These are phyloP conservation scores for Pythium myriotylum DNA, from an alignment of 352 stramenopile genomes.

Conservation along the genomic window DNA sequence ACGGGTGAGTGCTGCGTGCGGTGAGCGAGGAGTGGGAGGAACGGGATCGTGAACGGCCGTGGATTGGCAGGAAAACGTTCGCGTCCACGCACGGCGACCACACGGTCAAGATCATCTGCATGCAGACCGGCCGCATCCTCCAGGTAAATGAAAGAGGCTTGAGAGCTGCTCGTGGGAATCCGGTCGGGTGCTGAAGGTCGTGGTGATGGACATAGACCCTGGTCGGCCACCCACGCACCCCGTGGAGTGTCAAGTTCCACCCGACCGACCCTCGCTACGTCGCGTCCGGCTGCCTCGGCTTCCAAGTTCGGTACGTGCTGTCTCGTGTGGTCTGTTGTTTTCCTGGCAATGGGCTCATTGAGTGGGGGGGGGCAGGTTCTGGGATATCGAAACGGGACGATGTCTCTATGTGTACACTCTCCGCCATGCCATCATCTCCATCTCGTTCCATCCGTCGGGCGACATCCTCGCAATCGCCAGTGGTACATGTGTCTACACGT, in stretches of 20 bases:
- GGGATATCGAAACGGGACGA: conserved; percentile 86
- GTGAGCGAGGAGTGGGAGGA: no score
- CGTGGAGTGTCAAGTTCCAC: conserved; percentile 99
- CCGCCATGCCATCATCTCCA: conserved; percentile 95
- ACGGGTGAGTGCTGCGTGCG: no score
- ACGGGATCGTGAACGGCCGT: no score
- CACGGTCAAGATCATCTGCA: conserved; percentile 98
- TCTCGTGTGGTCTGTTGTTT: no score
- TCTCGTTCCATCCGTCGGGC: conserved; percentile 96
- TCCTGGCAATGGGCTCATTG: no score
- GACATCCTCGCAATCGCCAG: conserved; percentile 95
- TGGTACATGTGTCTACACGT: conserved; percentile 94
- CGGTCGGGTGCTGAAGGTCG: not conserved
- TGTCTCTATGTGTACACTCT: conserved; percentile 95
- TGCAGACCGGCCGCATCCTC: conserved; percentile 81
- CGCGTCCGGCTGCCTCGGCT: conserved; percentile 96
- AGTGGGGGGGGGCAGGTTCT: conserved; percentile 57
- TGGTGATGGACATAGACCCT: conserved; percentile 52
- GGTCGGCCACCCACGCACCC: conserved; percentile 81
- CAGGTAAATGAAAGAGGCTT: conserved; percentile 49
- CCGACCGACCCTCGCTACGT: conserved; percentile 93
- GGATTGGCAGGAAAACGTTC: conserved; percentile 92
- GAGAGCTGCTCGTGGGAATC: not conserved
- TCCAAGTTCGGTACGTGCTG: conserved; percentile 85
- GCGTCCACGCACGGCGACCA: conserved; percentile 98